Evolutionary conservation across 352 stramenopile species (phyloP).

Genomic region (Peronospora destructor): DNA sequence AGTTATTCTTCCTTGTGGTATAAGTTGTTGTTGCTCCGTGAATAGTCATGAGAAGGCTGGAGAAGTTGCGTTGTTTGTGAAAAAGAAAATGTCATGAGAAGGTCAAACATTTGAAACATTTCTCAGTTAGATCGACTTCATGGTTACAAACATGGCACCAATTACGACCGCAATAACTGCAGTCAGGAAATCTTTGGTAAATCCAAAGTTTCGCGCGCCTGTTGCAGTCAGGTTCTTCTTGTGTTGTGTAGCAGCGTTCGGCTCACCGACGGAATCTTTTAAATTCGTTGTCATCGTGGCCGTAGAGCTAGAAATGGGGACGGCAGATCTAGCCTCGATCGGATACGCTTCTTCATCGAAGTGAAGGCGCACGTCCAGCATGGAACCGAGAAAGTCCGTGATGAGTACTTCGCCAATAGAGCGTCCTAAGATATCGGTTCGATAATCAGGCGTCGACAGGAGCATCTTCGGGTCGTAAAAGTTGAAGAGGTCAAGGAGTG

Average conservation of each 20-base stretch:
- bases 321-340: conserved; percentile 31
- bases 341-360: conserved; percentile 72
- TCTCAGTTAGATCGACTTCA: conserved; percentile 30
- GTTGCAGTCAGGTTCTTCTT: neutral
- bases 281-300: neutral
- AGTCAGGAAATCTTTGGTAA: conserved; percentile 41
- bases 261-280: neutral
- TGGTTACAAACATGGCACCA: conserved; percentile 28
- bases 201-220: conserved; percentile 28
- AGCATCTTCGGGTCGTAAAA: conserved; percentile 84
- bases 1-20: conserved; percentile 26
- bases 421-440: conserved; percentile 64
- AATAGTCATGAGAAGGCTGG: neutral
- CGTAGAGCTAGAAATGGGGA: neutral
- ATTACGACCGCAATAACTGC: conserved; percentile 17
- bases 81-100: neutral
- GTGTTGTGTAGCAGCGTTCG: neutral
- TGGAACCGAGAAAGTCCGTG: conserved; percentile 86
- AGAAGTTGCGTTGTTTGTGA: conserved; percentile 1
- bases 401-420: conserved; percentile 68
- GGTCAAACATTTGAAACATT: conserved; percentile 1
- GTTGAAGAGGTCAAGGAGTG: conserved; percentile 61
- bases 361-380: conserved; percentile 72
- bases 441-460: conserved; percentile 70
- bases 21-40: conserved; percentile 12